Evolutionary conservation across 345 rosid species (phyloP).

Genomic region (Anacardium occidentale): DNA sequence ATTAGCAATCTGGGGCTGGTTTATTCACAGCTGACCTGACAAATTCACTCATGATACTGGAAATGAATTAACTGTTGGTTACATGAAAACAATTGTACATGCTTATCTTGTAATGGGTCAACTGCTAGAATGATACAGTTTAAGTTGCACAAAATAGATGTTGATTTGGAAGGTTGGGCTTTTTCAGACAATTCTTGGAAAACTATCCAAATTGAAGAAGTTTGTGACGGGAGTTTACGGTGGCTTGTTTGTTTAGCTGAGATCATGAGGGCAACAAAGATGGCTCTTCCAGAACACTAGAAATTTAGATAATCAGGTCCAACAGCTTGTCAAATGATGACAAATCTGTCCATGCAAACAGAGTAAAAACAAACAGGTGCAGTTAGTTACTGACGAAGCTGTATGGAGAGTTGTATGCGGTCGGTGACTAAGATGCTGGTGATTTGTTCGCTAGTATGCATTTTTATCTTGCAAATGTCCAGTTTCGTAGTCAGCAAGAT

Average conservation of each 20-base stretch:
- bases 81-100: not conserved
- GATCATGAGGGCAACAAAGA: slow-evolving; percentile 63
- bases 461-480: slow-evolving; percentile 24
- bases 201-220: slow-evolving; percentile 81
- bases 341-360: not conserved
- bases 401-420: not conserved
- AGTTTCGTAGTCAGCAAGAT: slow-evolving; percentile 35
- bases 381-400: slow-evolving; percentile 3
- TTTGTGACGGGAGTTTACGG: slow-evolving; percentile 74
- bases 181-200: slow-evolving; percentile 73
- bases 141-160: not conserved
- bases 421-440: slow-evolving; percentile 15
- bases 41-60: not conserved
- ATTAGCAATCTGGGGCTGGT: not conserved
- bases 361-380: not conserved
- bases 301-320: slow-evolving; percentile 76
- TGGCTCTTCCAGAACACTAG: slow-evolving; percentile 65
- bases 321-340: slow-evolving; percentile 37
- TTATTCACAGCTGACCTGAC: not conserved
- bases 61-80: not conserved
- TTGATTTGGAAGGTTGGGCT: slow-evolving; percentile 4
- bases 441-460: slow-evolving; percentile 25
- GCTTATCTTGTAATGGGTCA: not conserved
- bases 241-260: slow-evolving; percentile 57
- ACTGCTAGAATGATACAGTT: not conserved